These are phyloP conservation scores for Cnidoscolus chayamansa DNA, from an alignment of 441 rosid species.

Conservation along the genomic window DNA sequence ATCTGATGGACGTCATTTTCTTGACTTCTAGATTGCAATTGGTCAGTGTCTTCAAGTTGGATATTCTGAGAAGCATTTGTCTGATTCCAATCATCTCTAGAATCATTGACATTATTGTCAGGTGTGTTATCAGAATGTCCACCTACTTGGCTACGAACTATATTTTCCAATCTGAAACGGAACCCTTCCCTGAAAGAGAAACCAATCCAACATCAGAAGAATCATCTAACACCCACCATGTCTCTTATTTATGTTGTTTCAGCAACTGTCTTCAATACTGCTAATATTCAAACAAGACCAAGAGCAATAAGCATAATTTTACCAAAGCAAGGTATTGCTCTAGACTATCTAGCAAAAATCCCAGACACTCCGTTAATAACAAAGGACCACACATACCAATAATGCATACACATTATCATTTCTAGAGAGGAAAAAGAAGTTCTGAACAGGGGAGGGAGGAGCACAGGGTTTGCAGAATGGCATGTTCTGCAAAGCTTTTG, in stretches of 20 bases:
- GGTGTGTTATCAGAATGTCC: slow-evolving; percentile 46
- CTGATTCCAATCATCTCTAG: slow-evolving; percentile 38
- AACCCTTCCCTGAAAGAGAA: slow-evolving; percentile 73
- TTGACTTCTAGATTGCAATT: slow-evolving; percentile 43
- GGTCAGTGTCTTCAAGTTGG: slow-evolving; percentile 43
- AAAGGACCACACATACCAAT: neutral
- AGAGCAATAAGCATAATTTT: neutral
- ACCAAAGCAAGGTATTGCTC: neutral
- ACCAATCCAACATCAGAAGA: neutral
- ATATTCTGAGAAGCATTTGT: slow-evolving; percentile 37
- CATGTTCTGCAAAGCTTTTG: too few species aligned
- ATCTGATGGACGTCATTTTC: slow-evolving; percentile 35
- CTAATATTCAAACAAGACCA: neutral
- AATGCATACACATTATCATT: neutral
- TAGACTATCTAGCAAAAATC: neutral
- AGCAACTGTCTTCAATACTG: neutral
- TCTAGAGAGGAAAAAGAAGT: neutral
- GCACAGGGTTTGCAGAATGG: too few species aligned
- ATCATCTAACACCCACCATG: slow-evolving; percentile 4
- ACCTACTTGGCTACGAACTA: slow-evolving; percentile 62
- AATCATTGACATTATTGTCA: slow-evolving; percentile 37
- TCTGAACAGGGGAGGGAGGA: too few species aligned
- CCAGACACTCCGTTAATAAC: neutral
- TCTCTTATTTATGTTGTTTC: neutral
- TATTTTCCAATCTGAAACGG: slow-evolving; percentile 69